A percentile compares a stretch with the other conserved stretches of the same genome.
Evolutionary conservation across 2,329 filamentous ascomycete genomes (phyloP).

Genomic region (Metarhizium rileyi): DNA sequence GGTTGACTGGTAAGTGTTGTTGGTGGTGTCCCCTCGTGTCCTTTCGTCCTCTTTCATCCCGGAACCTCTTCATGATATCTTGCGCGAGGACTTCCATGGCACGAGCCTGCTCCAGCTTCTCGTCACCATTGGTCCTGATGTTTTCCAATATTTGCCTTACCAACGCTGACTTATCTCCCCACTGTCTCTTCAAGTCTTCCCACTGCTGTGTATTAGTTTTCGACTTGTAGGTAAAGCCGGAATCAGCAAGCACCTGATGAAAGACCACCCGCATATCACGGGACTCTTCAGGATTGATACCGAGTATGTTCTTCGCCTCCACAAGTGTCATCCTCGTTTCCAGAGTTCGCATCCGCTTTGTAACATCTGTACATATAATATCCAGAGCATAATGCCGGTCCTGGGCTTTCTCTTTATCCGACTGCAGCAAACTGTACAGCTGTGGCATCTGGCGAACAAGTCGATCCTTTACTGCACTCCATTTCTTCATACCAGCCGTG

Average conservation of each 20-base stretch:
- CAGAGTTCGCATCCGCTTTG: conserved; percentile 62
- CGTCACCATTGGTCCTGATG: conserved; percentile 33
- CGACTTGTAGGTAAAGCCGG: conserved; percentile 63
- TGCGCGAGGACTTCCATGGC: conserved; percentile 62
- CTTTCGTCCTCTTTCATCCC: conserved; percentile 54
- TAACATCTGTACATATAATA: conserved; percentile 71
- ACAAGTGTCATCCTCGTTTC: conserved; percentile 60
- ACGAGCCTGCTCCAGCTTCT: conserved; percentile 45
- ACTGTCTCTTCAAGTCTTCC: conserved; percentile 57
- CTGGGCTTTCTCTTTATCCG: conserved; percentile 47
- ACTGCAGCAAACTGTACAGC: conserved; percentile 51
- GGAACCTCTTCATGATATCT: conserved; percentile 68
- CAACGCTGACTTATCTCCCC: conserved; percentile 50
- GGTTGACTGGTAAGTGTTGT: conserved; percentile 2
- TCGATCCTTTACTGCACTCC: conserved; percentile 60
- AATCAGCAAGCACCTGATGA: conserved; percentile 52
- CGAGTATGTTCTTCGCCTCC: conserved; percentile 57
- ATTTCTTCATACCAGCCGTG: conserved; percentile 59
- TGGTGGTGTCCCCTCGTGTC: conserved; percentile 19
- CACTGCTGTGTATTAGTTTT: conserved; percentile 63
- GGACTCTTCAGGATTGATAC: conserved; percentile 32
- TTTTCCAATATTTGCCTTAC: conserved; percentile 43
- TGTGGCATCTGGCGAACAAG: conserved; percentile 56
- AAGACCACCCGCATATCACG: conserved; percentile 58
- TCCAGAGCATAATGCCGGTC: conserved; percentile 62